Conservation (phyloP, 1,139 yeast species). For the Petasospora fabianii region DNA sequence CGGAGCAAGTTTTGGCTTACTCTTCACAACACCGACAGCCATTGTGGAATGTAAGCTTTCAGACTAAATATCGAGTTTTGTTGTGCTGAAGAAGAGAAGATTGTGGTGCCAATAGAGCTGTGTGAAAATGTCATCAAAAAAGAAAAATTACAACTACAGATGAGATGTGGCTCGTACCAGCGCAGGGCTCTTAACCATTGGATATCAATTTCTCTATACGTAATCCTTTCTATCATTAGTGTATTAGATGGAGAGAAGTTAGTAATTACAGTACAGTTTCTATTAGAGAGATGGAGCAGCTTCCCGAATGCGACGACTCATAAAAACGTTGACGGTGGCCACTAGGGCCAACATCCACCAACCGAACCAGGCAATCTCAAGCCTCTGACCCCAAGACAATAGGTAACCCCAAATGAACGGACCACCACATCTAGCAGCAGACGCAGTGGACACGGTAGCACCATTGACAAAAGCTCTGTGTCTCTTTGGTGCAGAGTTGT, state of each 20-base stretch:
- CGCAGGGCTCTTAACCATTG: no score
- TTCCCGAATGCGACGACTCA: constrained; percentile 7
- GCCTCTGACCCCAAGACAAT: constrained; percentile 45
- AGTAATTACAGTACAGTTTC: no score
- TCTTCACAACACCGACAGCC: constrained; percentile 29
- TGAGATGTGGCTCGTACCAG: no score
- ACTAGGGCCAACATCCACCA: constrained; percentile 37
- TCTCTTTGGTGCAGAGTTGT: constrained; percentile 43
- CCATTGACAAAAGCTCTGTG: constrained; percentile 52
- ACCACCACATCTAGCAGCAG: constrained; percentile 55
- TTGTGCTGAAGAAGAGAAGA: no score
- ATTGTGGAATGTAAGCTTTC: no score
- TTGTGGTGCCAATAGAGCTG: no score
- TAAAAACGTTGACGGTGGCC: constrained; percentile 1
- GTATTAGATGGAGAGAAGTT: no score
- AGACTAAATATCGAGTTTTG: no score
- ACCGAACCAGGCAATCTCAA: constrained; percentile 44
- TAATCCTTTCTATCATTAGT: no score
- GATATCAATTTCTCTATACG: no score
- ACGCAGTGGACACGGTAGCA: constrained; percentile 43
- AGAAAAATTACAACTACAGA: no score
- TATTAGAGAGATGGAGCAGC: constrained; percentile 1
- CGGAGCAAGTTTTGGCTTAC: constrained; percentile 63
- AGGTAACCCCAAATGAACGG: constrained; percentile 59
- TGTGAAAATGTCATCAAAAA: no score